Evolutionary conservation across 2,329 filamentous ascomycete species (phyloP).

Genomic region (Decorospora gaudefroyi): DNA sequence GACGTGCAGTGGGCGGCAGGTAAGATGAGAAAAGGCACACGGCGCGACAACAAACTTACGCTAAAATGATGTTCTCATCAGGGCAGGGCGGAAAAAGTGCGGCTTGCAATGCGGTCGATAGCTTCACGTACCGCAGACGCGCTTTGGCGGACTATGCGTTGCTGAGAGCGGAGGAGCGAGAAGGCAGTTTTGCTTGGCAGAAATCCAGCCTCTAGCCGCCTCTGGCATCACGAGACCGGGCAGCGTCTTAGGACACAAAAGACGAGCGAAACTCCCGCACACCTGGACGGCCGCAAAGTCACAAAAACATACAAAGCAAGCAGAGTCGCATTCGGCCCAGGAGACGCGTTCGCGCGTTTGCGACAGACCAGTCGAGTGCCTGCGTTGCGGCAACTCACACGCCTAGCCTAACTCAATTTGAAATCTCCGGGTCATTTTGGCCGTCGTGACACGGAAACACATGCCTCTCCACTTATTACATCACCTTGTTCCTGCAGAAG

Average conservation of each 20-base stretch:
- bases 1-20: constrained; percentile 17
- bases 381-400: constrained; percentile 42
- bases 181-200: constrained; percentile 15
- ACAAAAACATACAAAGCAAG: constrained; percentile 1
- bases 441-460: constrained; percentile 45
- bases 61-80: constrained; percentile 37
- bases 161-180: constrained; percentile 28
- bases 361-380: constrained; percentile 44
- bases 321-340: constrained; percentile 8
- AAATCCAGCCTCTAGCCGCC: constrained; percentile 17
- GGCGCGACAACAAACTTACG: constrained; percentile 29
- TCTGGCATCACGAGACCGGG: constrained; percentile 21
- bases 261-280: constrained; percentile 8
- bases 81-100: constrained; percentile 32
- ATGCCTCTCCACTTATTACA: constrained; percentile 49
- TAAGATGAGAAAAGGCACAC: constrained; percentile 25
- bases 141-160: constrained; percentile 44
- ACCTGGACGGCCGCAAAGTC: constrained; percentile 5
- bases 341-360: constrained; percentile 33
- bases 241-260: constrained; percentile 21
- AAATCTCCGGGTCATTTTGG: constrained; percentile 40
- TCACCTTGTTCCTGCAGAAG: constrained; percentile 32
- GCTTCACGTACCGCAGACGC: constrained; percentile 41
- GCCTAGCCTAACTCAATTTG: constrained; percentile 45
- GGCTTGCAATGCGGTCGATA: constrained; percentile 37